Evolutionary conservation across 495 filamentous ascomycete species (phyloP).

Genomic region (Talaromyces thailandensis): DNA sequence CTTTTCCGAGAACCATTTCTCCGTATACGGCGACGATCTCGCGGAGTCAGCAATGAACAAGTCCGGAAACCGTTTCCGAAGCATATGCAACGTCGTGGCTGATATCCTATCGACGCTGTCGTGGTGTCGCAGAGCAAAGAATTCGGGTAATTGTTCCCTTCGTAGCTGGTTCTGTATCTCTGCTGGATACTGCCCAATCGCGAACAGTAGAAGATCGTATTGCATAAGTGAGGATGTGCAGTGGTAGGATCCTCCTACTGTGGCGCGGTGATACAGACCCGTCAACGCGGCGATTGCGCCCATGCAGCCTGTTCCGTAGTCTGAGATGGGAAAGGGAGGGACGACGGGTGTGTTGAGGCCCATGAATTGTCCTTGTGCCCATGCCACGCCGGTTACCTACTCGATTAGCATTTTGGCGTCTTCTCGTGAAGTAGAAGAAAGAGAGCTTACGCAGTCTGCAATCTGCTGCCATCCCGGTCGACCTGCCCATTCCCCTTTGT

Average conservation of each 20-base stretch:
- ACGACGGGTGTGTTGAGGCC: slow-evolving; percentile 60
- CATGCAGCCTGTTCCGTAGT: slow-evolving; percentile 67
- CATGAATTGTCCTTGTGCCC: slow-evolving; percentile 69
- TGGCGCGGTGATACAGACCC: slow-evolving; percentile 54
- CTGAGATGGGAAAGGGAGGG: slow-evolving; percentile 73
- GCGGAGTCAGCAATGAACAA: slow-evolving; percentile 16
- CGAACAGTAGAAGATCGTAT: slow-evolving; percentile 61
- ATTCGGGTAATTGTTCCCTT: slow-evolving; percentile 42
- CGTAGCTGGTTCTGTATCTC: slow-evolving; percentile 49
- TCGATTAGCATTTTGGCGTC: neutral
- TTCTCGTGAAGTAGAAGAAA: slow-evolving; percentile 15
- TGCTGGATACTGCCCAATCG: slow-evolving; percentile 49
- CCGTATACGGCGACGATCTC: slow-evolving; percentile 20
- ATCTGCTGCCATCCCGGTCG: slow-evolving; percentile 50
- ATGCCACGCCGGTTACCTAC: slow-evolving; percentile 56
- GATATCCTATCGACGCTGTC: slow-evolving; percentile 69
- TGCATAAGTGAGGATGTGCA: slow-evolving; percentile 55
- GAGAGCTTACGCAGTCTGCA: slow-evolving; percentile 43
- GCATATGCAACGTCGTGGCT: slow-evolving; percentile 51
- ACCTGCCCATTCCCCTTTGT: slow-evolving; percentile 38
- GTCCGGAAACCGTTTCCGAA: slow-evolving; percentile 41
- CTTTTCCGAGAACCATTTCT: slow-evolving; percentile 31
- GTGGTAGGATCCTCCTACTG: slow-evolving; percentile 54
- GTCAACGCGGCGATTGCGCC: slow-evolving; percentile 55
- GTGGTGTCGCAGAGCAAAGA: slow-evolving; percentile 56